A percentile compares a stretch with the other conserved stretches of the same genome.
phyloP scores from a whole-genome alignment of 129 eudicot species.

The Ambrosia trifida region DNA sequence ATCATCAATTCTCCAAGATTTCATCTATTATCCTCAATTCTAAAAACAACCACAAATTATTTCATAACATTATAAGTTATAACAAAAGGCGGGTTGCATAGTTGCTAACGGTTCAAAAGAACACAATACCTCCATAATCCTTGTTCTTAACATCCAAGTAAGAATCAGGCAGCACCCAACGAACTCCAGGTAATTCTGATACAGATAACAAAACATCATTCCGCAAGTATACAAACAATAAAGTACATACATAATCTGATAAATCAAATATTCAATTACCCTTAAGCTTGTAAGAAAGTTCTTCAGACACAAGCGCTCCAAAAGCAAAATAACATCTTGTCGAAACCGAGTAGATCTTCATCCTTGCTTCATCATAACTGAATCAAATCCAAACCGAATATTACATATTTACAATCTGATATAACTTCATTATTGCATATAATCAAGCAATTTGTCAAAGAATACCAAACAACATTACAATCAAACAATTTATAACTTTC shows the following conservation, averaged over 20 bases:
- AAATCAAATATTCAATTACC: slow-evolving; percentile 35
- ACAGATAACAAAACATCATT: background rate
- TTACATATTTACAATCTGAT: background rate
- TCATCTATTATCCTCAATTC: background rate
- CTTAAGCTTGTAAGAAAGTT: slow-evolving; percentile 72
- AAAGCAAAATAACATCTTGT: slow-evolving; percentile 87
- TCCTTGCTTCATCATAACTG: slow-evolving; percentile 90
- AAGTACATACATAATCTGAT: background rate
- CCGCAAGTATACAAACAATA: background rate
- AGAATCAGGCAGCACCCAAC: slow-evolving; percentile 99
- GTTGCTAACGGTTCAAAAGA: background rate
- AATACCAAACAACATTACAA: background rate
- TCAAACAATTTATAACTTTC: background rate
- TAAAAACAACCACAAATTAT: no score
- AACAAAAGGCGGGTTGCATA: background rate
- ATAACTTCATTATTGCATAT: background rate
- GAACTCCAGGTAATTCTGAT: slow-evolving; percentile 67
- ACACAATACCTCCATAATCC: slow-evolving; percentile 80
- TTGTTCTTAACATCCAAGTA: slow-evolving; percentile 88
- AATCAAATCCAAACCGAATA: background rate
- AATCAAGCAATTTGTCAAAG: background rate
- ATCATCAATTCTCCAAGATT: background rate
- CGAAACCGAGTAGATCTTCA: slow-evolving; percentile 92
- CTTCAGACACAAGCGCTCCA: slow-evolving; percentile 96
- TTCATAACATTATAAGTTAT: no score